Evolutionary conservation across 352 stramenopile species (phyloP), one percentile per base, ranked within the genome.

Genomic region (Lagenidium giganteum): DNA sequence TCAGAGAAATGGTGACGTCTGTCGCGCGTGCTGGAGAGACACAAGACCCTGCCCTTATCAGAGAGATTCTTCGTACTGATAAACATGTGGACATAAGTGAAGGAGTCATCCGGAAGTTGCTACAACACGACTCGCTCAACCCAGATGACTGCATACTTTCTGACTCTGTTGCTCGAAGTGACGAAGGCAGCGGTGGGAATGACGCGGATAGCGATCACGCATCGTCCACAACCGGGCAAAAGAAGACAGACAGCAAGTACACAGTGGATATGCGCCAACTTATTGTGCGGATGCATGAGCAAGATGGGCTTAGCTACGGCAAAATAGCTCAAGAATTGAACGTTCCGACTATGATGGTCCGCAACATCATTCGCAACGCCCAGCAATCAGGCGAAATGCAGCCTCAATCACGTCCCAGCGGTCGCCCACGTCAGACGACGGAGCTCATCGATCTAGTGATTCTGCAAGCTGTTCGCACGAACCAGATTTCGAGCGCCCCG

Each of bases 381-480:
- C 81, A 78, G 33, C 69, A 64, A 27, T 83, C 74, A 0, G 74
- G 74, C 12, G 80, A 54, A 5, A 68, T 87, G 14, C 49, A 45
- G 8, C 74, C 67, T 9, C 70, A 67, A 1, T 71, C 69, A 11
- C 64, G 75, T 25, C n/a, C n/a, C n/a, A 85, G 71, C 47, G 75
- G 75, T 2, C 67, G 71, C 1, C 75, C 75, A n/a, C 67, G 75
- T 17, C 83, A 85, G 47, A 87, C 75, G 4, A 83, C 54, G 25
- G 65, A 67, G 14, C 61, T 83, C 23, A 67, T 87, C 18, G 75
- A 87, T 45, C 64, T 67, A 16, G 69, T 87, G 23, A 87, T 87
- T 41, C 44, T 87, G 8, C 67, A 84, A 44, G 59, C 71, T 5
- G 64, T 87, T 11, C 70, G 61, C 26, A 52, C 58, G 7, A 80